Conservation (phyloP, 1,139 yeast species). For the Candida mesenterica region DNA sequence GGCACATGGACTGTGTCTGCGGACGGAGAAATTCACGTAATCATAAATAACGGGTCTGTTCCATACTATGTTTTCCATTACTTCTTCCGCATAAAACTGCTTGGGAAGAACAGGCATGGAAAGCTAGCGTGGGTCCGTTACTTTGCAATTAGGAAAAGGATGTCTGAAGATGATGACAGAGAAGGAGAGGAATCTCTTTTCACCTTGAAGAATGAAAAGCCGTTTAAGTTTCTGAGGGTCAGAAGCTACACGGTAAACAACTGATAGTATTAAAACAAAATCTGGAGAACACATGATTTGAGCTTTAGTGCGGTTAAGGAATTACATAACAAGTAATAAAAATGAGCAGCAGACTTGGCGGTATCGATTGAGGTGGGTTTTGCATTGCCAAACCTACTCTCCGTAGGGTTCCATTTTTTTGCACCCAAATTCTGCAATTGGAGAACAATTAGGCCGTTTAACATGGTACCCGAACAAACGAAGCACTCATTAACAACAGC, state of each 20-base stretch:
- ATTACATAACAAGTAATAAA: too few species aligned
- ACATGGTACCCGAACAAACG: too few species aligned
- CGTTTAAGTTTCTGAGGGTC: conserved; percentile 70
- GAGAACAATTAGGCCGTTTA: too few species aligned
- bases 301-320: too few species aligned
- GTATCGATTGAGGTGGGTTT: neutral
- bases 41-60: conserved; percentile 59
- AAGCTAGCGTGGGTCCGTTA: conserved; percentile 68
- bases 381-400: neutral
- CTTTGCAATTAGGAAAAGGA: conserved; percentile 51
- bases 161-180: conserved; percentile 33
- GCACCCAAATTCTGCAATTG: too few species aligned
- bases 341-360: too few species aligned
- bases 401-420: too few species aligned
- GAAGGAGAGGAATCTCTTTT: conserved; percentile 56
- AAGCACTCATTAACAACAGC: too few species aligned
- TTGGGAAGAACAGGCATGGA: conserved; percentile 60
- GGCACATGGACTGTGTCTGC: conserved; percentile 56
- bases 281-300: neutral
- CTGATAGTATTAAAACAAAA: conserved; percentile 5
- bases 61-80: conserved; percentile 64
- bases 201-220: conserved; percentile 66
- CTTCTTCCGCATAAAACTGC: conserved; percentile 51
- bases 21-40: conserved; percentile 52
- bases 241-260: conserved; percentile 39